Conservation (phyloP, 2,329 filamentous ascomycete species). For the Alternaria angustiovoidea region DNA sequence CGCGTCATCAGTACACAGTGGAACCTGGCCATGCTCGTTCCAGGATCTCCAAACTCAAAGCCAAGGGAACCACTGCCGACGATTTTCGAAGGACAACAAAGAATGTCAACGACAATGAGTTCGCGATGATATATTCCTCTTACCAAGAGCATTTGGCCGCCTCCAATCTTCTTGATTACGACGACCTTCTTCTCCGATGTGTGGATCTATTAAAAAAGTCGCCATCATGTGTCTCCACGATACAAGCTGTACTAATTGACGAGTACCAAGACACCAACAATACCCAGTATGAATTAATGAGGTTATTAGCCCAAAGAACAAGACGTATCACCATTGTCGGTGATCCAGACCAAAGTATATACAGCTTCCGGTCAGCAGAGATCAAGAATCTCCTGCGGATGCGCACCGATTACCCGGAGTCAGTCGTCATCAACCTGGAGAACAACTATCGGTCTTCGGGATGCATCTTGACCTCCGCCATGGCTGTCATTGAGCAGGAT, state of each 20-base stretch:
- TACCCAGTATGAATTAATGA: constrained; percentile 95
- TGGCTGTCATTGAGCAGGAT: constrained; percentile 92
- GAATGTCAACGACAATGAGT: constrained; percentile 67
- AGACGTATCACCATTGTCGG: constrained; percentile 92
- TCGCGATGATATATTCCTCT: constrained; percentile 72
- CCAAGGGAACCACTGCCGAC: constrained; percentile 60
- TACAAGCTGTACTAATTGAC: constrained; percentile 91
- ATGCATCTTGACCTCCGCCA: constrained; percentile 79
- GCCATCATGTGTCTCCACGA: constrained; percentile 84
- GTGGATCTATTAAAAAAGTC: constrained; percentile 77
- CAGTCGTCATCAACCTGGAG: constrained; percentile 83
- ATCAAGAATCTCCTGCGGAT: constrained; percentile 86
- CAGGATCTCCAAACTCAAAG: constrained; percentile 75
- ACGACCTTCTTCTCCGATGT: constrained; percentile 87
- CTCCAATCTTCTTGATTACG: constrained; percentile 90
- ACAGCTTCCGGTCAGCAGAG: constrained; percentile 93
- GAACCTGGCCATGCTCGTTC: constrained; percentile 75
- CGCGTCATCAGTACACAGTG: constrained; percentile 71
- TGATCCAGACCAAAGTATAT: constrained; percentile 97
- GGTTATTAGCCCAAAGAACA: constrained; percentile 75
- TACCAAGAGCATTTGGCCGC: constrained; percentile 79
- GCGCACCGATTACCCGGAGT: constrained; percentile 77
- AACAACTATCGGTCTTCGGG: constrained; percentile 95
- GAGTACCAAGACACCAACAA: constrained; percentile 98
- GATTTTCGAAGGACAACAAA: constrained; percentile 53